phyloP scores from a whole-genome alignment of 352 stramenopile genomes.

The Phytophthora palmivora region DNA sequence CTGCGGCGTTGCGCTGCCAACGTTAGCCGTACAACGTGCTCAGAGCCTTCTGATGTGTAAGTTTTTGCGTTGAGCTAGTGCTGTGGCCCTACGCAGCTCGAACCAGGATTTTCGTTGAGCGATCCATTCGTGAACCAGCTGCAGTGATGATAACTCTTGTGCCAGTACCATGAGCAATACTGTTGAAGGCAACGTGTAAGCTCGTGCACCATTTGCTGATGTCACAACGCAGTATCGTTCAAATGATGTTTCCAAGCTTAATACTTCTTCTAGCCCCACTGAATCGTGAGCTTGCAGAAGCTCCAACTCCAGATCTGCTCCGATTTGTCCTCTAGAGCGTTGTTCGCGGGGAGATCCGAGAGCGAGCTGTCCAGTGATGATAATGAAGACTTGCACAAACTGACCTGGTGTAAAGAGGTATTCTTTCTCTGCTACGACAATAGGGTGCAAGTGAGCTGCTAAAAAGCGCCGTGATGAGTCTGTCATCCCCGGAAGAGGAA shows the following conservation, averaged over 20 bases:
- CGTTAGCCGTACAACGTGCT: conserved; percentile 38
- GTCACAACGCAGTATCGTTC: conserved; percentile 56
- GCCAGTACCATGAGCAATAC: conserved; percentile 37
- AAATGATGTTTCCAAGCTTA: conserved; percentile 47
- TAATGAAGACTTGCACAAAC: conserved; percentile 49
- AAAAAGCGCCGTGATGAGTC: conserved; percentile 48
- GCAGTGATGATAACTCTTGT: conserved; percentile 42
- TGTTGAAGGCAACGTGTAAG: conserved; percentile 48
- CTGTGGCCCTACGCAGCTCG: conserved; percentile 62
- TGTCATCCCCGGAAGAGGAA: conserved; percentile 57
- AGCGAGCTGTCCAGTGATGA: conserved; percentile 51
- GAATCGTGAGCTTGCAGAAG: conserved; percentile 59
- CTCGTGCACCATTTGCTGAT: conserved; percentile 33
- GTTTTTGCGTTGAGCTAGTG: conserved; percentile 62
- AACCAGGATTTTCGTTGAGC: conserved; percentile 56
- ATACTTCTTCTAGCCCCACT: conserved; percentile 51
- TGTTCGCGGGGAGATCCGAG: conserved; percentile 34
- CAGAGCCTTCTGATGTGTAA: conserved; percentile 35
- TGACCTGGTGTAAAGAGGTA: conserved; percentile 68
- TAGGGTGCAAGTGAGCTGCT: conserved; percentile 44
- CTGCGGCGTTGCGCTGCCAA: conserved; percentile 52
- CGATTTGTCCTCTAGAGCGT: conserved; percentile 18
- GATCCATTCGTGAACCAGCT: conserved; percentile 51
- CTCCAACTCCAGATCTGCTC: conserved; percentile 59
- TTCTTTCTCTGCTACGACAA: conserved; percentile 47